These are phyloP conservation scores for Pleurotus eryngii DNA, from an alignment of 768 basidiomycete genomes.

Conservation along the genomic window DNA sequence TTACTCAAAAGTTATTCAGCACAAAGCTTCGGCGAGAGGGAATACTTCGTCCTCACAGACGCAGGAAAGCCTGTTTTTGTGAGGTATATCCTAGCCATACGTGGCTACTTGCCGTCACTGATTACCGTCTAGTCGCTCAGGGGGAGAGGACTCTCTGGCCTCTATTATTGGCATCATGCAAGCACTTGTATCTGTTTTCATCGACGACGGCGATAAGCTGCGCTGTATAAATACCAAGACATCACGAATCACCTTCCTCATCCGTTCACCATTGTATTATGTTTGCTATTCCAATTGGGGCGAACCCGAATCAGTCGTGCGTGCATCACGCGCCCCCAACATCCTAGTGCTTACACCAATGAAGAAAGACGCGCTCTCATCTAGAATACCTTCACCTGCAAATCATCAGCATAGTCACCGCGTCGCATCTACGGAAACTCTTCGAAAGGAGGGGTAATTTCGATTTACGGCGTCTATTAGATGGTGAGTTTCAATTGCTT, in stretches of 20 bases:
- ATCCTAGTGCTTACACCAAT: slow-evolving; percentile 31
- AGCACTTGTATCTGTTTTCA: slow-evolving; percentile 92
- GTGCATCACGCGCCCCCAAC: slow-evolving; percentile 22
- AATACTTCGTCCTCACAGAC: slow-evolving; percentile 91
- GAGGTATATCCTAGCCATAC: slow-evolving; percentile 46
- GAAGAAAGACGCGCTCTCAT: slow-evolving; percentile 87
- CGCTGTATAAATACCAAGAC: slow-evolving; percentile 81
- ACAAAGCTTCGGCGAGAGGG: slow-evolving; percentile 50
- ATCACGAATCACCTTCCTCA: slow-evolving; percentile 82
- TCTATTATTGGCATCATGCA: slow-evolving; percentile 91
- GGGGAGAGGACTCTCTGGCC: slow-evolving; percentile 59
- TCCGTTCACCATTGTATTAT: slow-evolving; percentile 88
- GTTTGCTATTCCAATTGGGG: slow-evolving; percentile 90
- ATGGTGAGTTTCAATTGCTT: slow-evolving; percentile 37
- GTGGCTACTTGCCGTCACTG: no score
- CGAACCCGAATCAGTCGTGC: slow-evolving; percentile 93
- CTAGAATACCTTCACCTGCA: slow-evolving; percentile 95
- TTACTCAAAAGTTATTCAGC: slow-evolving; percentile 22
- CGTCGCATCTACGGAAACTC: slow-evolving; percentile 76
- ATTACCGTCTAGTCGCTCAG: slow-evolving; percentile 38
- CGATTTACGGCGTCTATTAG: slow-evolving; percentile 74
- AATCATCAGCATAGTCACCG: slow-evolving; percentile 87
- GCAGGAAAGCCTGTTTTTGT: slow-evolving; percentile 98
- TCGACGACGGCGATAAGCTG: slow-evolving; percentile 85
- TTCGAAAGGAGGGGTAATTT: slow-evolving; percentile 92